phyloP scores from a whole-genome alignment of 2,329 filamentous ascomycete genomes.

The Biscogniauxia marginata region DNA sequence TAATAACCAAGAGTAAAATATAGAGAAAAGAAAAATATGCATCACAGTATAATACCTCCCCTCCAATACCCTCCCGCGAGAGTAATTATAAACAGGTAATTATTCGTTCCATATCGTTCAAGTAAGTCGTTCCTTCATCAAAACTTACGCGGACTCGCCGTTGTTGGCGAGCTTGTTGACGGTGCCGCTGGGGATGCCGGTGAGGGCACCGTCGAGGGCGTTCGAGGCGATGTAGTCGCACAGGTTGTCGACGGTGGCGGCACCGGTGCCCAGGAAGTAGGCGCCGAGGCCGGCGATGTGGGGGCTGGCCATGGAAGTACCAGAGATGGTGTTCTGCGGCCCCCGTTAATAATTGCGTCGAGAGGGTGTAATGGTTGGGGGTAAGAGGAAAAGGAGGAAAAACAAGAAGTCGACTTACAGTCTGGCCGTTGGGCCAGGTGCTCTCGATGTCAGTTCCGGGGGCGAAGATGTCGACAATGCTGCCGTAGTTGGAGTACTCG shows the following conservation, averaged over 20 bases:
- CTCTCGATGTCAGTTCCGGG: constrained; percentile 42
- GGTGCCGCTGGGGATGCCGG: constrained; percentile 33
- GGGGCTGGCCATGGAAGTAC: constrained; percentile 62
- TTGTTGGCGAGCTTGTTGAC: constrained; percentile 36
- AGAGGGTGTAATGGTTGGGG: background rate
- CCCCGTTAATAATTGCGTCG: background rate
- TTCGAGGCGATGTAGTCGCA: constrained; percentile 40
- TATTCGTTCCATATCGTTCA: background rate
- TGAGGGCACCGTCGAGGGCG: constrained; percentile 40
- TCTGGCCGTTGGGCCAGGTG: constrained; percentile 34
- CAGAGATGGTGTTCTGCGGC: constrained; percentile 44
- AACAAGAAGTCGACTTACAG: background rate
- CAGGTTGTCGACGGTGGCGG: constrained; percentile 37
- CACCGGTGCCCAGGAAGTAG: constrained; percentile 51
- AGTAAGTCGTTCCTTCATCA: background rate
- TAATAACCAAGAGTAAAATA: background rate
- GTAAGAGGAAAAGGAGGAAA: background rate
- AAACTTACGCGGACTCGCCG: constrained; percentile 15
- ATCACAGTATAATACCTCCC: background rate
- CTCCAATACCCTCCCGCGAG: background rate
- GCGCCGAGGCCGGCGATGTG: constrained; percentile 61
- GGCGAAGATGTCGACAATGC: constrained; percentile 42
- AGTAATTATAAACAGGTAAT: background rate
- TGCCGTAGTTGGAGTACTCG: constrained; percentile 51
- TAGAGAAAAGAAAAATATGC: background rate